Percentiles rank a stretch among this genome's conserved stretches.
These are phyloP conservation scores for Zygosaccharomyces lentus DNA, from an alignment of 805 yeast genomes.

Conservation along the genomic window DNA sequence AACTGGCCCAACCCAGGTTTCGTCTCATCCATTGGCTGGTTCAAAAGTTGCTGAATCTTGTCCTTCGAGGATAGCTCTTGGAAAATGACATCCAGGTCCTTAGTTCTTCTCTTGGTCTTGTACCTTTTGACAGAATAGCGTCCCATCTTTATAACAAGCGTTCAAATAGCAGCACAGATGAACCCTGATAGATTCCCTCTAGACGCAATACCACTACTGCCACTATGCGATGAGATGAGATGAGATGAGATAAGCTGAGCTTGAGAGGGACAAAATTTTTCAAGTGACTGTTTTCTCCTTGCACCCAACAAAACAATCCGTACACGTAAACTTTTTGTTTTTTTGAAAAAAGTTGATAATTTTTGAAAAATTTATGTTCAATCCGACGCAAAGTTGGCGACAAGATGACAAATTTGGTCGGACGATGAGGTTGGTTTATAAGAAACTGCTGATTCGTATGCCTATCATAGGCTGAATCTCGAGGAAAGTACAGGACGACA, in stretches of 20 bases:
- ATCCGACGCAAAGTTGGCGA: constrained; percentile 4
- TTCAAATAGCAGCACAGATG: not conserved
- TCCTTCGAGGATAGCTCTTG: constrained; percentile 65
- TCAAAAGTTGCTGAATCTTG: constrained; percentile 59
- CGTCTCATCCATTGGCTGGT: constrained; percentile 84
- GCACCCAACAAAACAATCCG: constrained; percentile 4
- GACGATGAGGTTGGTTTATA: constrained; percentile 1
- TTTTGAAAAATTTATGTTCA: not conserved
- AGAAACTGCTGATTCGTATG: not conserved
- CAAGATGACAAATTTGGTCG: constrained; percentile 3
- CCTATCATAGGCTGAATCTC: not conserved
- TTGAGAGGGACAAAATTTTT: constrained; percentile 9
- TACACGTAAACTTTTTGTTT: not conserved
- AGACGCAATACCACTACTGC: not conserved
- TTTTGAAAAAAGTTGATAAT: not conserved
- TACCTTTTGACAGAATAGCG: constrained; percentile 81
- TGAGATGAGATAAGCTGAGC: constrained; percentile 17
- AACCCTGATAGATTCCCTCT: not conserved
- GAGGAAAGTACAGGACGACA: not conserved
- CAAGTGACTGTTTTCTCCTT: not conserved
- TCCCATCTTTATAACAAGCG: constrained; percentile 53
- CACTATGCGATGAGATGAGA: constrained; percentile 1
- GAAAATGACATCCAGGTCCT: constrained; percentile 79
- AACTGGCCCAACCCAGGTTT: constrained; percentile 93
- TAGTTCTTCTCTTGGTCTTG: constrained; percentile 83